Base-by-base conservation (phyloP, 805 yeast genomes). In the Debaryomyces tyrocola region DNA sequence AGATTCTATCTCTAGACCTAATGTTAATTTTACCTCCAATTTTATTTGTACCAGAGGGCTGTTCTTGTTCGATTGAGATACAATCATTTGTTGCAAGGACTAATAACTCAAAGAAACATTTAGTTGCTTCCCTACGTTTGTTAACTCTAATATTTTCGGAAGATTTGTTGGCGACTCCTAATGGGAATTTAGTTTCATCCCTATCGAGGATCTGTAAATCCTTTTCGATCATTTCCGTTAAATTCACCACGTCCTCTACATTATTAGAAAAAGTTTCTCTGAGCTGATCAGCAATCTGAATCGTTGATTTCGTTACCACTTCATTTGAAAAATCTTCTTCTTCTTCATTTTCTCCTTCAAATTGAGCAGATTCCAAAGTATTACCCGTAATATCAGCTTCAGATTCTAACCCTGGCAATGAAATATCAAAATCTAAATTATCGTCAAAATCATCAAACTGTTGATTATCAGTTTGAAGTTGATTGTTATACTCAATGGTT, bases 11-110 rank as follows among this genome's bases (percentile, higher is more conserved):
- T 54, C 73, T 79, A 9, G 80, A 68, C 17, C 64, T 60, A 33
- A 87, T 74, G n/a, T 52, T 54, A 46, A 89, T 83, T 33, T 77
- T 80, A 4, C 84, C 85, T 52, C 83, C 88, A 17, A 85, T 56
- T 11, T 56, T 56, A 9, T 59, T 57, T 12, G 51, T 53, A 12
- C 50, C 43, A 2, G 53, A 55, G 34, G 69, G 70, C 34, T 4
- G 34, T 6, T 74, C 72, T 67, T 89, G 96, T 33, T 79, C 66
- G 36, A 90, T 63, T 12, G 71, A 69, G 39, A 90, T 69, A 44
- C 92, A 84, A 54, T 85, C 90, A 38, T 82, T 74, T 5, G 94
- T 84, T 1, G 95, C 95, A 47, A 90, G 72, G 3, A 90, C 92
- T 54, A 90, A 72, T 60, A 90, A 63, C 61, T 90, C 96, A 57